phyloP scores from a whole-genome alignment of 495 filamentous ascomycete genomes.

The Lasiosphaeriaceae sp. region DNA sequence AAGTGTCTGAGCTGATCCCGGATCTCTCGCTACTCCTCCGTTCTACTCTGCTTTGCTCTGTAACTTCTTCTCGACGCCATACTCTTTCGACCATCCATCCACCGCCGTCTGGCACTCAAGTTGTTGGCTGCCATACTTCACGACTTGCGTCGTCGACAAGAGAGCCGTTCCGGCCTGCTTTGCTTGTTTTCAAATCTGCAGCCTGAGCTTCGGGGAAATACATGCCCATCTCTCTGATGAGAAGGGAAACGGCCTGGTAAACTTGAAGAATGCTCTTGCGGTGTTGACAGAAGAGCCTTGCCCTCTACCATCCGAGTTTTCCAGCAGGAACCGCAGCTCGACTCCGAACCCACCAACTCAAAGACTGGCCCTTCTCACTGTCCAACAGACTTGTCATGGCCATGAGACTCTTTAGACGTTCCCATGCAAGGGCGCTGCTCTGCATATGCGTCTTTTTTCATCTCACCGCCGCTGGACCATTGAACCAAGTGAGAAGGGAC shows the following conservation, averaged over 20 bases:
- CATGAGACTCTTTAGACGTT: slow-evolving; percentile 11
- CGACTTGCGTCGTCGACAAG: no score
- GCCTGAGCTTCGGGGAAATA: no score
- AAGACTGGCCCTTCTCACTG: neutral
- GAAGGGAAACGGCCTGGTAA: no score
- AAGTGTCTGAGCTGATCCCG: neutral
- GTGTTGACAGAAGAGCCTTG: no score
- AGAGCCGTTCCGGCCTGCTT: neutral
- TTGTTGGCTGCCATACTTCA: no score
- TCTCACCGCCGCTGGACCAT: slow-evolving; percentile 10
- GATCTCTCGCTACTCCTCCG: neutral
- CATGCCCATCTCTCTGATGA: no score
- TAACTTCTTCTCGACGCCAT: no score
- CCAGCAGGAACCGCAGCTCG: neutral
- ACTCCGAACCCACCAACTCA: neutral
- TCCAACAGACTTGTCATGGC: neutral
- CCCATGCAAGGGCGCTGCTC: slow-evolving; percentile 24
- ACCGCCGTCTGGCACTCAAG: no score
- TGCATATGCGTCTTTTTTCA: slow-evolving; percentile 24
- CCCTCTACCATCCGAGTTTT: no score
- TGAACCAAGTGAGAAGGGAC: slow-evolving; percentile 24
- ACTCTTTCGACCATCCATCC: no score
- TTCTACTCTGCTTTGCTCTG: no score
- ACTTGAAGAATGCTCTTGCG: no score
- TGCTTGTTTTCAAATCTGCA: neutral